Conservation (phyloP, 441 rosid genomes). For the Populus hybrid region DNA sequence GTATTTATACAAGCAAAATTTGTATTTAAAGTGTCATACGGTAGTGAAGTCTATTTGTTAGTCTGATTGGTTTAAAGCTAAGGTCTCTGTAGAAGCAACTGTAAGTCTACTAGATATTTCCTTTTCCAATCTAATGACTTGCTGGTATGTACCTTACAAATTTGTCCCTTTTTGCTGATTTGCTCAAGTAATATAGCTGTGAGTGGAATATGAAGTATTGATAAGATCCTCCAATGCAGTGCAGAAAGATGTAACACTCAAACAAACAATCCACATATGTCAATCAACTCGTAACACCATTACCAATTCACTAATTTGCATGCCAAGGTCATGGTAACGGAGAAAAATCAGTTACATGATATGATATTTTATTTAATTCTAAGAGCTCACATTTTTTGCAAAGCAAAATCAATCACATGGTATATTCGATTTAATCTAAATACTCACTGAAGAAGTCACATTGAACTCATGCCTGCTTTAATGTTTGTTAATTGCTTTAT, state of each 20-base stretch:
- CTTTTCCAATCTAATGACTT: neutral
- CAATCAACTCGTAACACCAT: neutral
- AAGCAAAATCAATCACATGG: too few relatives aligned
- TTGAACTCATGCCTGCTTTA: neutral
- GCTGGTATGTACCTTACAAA: neutral
- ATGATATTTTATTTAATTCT: too few relatives aligned
- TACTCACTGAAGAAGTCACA: neutral
- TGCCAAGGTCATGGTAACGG: neutral
- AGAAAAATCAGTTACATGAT: too few relatives aligned
- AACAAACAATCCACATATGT: neutral
- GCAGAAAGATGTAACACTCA: neutral
- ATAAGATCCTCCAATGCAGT: neutral
- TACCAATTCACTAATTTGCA: neutral
- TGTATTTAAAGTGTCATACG: neutral
- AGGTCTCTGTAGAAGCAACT: too few relatives aligned
- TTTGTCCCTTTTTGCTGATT: neutral
- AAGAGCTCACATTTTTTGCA: too few relatives aligned
- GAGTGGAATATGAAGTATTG: neutral
- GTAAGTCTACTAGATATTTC: neutral
- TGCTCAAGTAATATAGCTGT: neutral
- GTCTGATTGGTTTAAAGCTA: too few relatives aligned
- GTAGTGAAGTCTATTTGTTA: neutral
- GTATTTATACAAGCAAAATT: neutral
- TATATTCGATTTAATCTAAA: too few relatives aligned
- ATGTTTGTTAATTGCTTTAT: neutral